Conservation (phyloP, 176 grass and related monocot species). For the Areca catechu region DNA sequence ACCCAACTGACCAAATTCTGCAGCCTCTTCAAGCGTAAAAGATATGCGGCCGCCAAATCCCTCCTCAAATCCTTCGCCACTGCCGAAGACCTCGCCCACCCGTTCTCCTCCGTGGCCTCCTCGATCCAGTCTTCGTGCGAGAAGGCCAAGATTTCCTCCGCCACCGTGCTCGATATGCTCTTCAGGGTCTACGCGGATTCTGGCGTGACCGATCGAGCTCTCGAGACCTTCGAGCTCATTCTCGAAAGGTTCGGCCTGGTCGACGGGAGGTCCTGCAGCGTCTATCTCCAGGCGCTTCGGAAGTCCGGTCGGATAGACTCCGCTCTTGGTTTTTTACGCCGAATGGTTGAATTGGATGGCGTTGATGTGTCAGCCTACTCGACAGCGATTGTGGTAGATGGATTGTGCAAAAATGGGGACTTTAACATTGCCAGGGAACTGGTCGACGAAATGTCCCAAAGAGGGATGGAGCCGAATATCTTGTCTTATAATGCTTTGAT, state of each 20-base stretch:
- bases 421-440: conserved; percentile 22
- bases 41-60: conserved; percentile 46
- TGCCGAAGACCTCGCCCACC: conserved; percentile 17
- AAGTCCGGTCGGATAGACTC: conserved; percentile 29
- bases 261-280: conserved; percentile 52
- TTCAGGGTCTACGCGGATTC: conserved; percentile 63
- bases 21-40: conserved; percentile 14
- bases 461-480: conserved; percentile 30
- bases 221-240: conserved; percentile 43
- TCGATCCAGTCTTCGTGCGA: conserved; percentile 32
- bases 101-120: conserved; percentile 39
- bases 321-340: conserved; percentile 31
- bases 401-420: conserved; percentile 49
- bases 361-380: conserved; percentile 34
- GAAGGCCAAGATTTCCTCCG: conserved; percentile 8
- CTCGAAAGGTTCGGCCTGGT: conserved; percentile 48
- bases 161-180: conserved; percentile 63
- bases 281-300: conserved; percentile 57
- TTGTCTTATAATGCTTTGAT: conserved; percentile 70
- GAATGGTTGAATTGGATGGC: conserved; percentile 19
- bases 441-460: conserved; percentile 51
- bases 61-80: conserved; percentile 35
- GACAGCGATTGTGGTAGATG: conserved; percentile 33
- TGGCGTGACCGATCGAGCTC: conserved; percentile 23
- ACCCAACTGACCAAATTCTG: conserved; percentile 2